phyloP scores from a whole-genome alignment of 2,329 filamentous ascomycete genomes.

The Hypoxylon sp. region DNA sequence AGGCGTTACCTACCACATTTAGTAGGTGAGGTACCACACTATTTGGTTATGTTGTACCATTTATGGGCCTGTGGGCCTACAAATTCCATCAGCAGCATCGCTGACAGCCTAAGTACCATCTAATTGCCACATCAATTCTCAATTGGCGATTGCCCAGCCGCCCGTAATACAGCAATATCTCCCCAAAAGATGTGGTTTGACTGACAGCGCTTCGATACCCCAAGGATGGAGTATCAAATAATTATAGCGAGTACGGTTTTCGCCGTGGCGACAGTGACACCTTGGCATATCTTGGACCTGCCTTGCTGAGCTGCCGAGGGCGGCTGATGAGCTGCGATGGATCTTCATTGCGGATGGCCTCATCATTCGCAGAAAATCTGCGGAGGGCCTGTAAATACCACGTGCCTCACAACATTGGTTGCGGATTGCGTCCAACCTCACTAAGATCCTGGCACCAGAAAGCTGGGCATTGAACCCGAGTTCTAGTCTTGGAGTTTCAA shows the following conservation, averaged over 20 bases:
- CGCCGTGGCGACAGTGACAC: slow-evolving; percentile 23
- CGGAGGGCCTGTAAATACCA: slow-evolving; percentile 20
- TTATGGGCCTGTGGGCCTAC: too few species aligned
- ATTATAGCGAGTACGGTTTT: slow-evolving; percentile 24
- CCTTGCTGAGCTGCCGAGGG: slow-evolving; percentile 22
- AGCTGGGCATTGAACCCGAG: slow-evolving; percentile 21
- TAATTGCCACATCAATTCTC: too few species aligned
- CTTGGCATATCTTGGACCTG: slow-evolving; percentile 31
- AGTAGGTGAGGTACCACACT: slow-evolving; percentile 22
- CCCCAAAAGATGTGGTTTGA: background rate
- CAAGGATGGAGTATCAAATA: slow-evolving; percentile 10
- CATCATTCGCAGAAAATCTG: slow-evolving; percentile 29
- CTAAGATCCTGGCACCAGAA: slow-evolving; percentile 22
- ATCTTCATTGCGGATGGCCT: slow-evolving; percentile 12
- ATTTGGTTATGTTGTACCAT: background rate
- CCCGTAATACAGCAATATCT: background rate
- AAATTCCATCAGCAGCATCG: too few species aligned
- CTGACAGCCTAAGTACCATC: too few species aligned
- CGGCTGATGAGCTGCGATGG: background rate
- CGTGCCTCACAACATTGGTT: slow-evolving; percentile 38
- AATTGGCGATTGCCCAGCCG: background rate
- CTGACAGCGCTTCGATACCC: background rate
- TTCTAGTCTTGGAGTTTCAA: slow-evolving; percentile 27
- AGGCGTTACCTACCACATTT: slow-evolving; percentile 26
- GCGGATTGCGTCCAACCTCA: slow-evolving; percentile 25